Percentiles rank a stretch among this genome's conserved stretches.
These are phyloP conservation scores for Colletotrichum chlorophyti DNA, from an alignment of 2,329 filamentous ascomycete genomes.

Conservation along the genomic window DNA sequence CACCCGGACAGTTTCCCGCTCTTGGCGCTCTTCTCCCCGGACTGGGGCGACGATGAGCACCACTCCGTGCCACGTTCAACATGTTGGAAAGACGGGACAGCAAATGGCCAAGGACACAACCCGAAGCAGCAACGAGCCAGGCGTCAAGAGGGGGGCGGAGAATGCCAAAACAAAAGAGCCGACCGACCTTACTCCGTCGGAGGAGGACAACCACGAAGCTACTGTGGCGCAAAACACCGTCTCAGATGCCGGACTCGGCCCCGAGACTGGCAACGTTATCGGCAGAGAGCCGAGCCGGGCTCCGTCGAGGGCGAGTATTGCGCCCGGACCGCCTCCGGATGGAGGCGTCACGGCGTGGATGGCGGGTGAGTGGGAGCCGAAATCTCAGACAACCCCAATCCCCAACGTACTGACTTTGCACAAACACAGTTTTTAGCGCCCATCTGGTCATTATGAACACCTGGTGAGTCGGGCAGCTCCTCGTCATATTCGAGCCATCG, in stretches of 20 bases:
- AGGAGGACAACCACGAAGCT: background rate
- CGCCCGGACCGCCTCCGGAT: conserved; percentile 57
- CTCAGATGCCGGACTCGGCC: background rate
- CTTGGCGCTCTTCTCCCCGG: background rate
- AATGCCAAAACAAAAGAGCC: no score
- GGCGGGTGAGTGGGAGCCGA: conserved; percentile 41
- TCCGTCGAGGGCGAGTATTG: conserved; percentile 46
- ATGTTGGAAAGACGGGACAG: background rate
- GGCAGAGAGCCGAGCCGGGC: conserved; percentile 48
- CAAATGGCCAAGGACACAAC: background rate
- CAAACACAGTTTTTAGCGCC: conserved; percentile 43
- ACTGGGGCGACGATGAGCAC: background rate
- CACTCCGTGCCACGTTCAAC: background rate
- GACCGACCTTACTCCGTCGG: no score
- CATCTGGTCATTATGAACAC: conserved; percentile 59
- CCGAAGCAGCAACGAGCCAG: no score
- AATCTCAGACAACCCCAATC: background rate
- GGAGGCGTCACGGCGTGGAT: conserved; percentile 56
- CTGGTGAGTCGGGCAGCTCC: conserved; percentile 41
- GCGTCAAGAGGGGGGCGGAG: no score
- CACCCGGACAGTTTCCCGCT: no score
- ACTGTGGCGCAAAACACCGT: background rate
- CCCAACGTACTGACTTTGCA: background rate
- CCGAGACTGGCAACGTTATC: conserved; percentile 33
- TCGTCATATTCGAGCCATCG: background rate